Evolutionary conservation across 352 stramenopile species (phyloP).

Genomic region (Sclerospora graminicola): DNA sequence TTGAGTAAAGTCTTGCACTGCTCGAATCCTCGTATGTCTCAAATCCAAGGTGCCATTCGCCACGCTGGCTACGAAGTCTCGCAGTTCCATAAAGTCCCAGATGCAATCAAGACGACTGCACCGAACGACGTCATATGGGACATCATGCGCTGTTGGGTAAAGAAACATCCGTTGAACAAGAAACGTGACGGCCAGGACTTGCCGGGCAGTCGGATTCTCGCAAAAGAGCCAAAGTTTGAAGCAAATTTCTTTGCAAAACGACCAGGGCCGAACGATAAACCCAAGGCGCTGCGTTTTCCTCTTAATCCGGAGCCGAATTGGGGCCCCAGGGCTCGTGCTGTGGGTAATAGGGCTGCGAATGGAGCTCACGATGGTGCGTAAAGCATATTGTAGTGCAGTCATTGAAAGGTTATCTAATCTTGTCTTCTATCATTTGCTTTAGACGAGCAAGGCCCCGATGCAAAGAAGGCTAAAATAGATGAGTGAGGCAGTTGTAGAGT

Average conservation of each 20-base stretch:
- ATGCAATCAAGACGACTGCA: conserved; percentile 98
- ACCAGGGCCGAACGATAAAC: conserved; percentile 55
- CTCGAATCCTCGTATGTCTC: conserved; percentile 88
- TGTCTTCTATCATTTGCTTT: conserved; percentile 5
- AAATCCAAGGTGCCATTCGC: conserved; percentile 90
- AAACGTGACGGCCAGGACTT: conserved; percentile 76
- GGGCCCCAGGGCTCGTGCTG: conserved; percentile 89
- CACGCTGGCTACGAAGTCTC: conserved; percentile 96
- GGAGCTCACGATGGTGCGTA: conserved; percentile 16
- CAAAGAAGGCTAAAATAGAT: conserved; percentile 74
- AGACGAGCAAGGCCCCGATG: conserved; percentile 51
- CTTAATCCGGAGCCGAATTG: conserved; percentile 94
- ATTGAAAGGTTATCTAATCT: conserved; percentile 3
- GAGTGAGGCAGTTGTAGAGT: too few relatives aligned
- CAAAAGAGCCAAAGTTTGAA: conserved; percentile 74
- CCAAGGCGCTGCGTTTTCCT: conserved; percentile 89
- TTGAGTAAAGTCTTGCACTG: conserved; percentile 91
- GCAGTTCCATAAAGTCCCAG: conserved; percentile 96
- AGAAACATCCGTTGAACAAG: conserved; percentile 89
- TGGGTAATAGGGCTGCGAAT: conserved; percentile 48
- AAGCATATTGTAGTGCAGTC: neutral
- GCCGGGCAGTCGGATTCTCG: conserved; percentile 75
- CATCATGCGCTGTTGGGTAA: conserved; percentile 94
- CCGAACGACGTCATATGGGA: conserved; percentile 97
- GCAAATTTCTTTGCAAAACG: conserved; percentile 77